A percentile compares a stretch with the other conserved stretches of the same genome.
phyloP scores from a whole-genome alignment of 1,284 basidiomycete genomes.

The Bondarzewia mesenterica region DNA sequence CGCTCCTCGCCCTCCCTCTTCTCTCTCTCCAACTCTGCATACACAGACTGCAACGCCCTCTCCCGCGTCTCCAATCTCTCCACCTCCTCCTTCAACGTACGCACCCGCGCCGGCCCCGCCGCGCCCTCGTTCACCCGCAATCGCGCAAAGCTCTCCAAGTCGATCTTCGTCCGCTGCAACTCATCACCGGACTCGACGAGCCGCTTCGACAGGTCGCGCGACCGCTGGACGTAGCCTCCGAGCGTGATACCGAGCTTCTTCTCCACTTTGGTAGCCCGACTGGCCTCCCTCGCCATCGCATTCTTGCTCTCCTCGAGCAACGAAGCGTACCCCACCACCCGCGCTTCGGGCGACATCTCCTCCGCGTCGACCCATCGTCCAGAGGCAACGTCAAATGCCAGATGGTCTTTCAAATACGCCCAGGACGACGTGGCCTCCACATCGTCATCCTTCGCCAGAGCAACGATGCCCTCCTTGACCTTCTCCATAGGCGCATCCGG shows the following conservation, averaged over 20 bases:
- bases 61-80: slow-evolving; percentile 72
- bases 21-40: slow-evolving; percentile 76
- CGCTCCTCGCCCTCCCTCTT: slow-evolving; percentile 55
- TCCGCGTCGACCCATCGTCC: slow-evolving; percentile 64
- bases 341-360: slow-evolving; percentile 47
- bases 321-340: slow-evolving; percentile 56
- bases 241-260: slow-evolving; percentile 86
- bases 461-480: slow-evolving; percentile 65
- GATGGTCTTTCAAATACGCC: slow-evolving; percentile 50
- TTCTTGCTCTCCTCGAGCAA: slow-evolving; percentile 61
- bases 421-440: slow-evolving; percentile 57
- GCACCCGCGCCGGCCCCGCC: slow-evolving; percentile 68
- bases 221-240: slow-evolving; percentile 86
- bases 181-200: slow-evolving; percentile 65
- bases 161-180: slow-evolving; percentile 57
- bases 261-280: slow-evolving; percentile 79
- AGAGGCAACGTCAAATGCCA: slow-evolving; percentile 55
- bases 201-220: slow-evolving; percentile 60
- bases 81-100: slow-evolving; percentile 78
- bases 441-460: slow-evolving; percentile 52
- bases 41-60: slow-evolving; percentile 67
- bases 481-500: slow-evolving; percentile 77
- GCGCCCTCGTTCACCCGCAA: slow-evolving; percentile 67
- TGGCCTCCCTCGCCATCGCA: slow-evolving; percentile 78
- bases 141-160: slow-evolving; percentile 72